Evolutionary conservation across 805 yeast species (phyloP).

Genomic region (Ogataea philodendri): DNA sequence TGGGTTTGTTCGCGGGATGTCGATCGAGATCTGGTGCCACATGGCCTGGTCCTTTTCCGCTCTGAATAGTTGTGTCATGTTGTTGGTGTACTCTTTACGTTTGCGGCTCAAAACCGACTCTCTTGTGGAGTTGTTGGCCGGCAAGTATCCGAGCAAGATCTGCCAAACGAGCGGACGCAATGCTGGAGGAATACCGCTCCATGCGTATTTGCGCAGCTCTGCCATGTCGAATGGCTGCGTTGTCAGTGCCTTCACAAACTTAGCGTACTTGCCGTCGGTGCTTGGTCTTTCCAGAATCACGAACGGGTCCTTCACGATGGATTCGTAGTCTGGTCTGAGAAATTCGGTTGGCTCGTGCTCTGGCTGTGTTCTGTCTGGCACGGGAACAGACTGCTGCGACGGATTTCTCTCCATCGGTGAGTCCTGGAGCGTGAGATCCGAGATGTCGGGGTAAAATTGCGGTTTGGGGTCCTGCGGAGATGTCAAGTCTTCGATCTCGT

Average conservation of each 20-base stretch:
- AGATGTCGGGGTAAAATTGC: conserved; percentile 24
- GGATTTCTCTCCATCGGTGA: conserved; percentile 6
- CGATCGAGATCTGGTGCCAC: conserved; percentile 95
- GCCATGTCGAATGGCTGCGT: conserved; percentile 59
- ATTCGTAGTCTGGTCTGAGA: conserved; percentile 32
- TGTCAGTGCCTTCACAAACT: conserved; percentile 62
- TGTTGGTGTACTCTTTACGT: conserved; percentile 80
- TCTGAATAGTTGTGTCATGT: conserved; percentile 61
- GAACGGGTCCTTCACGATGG: conserved; percentile 44
- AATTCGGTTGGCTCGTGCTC: conserved; percentile 21
- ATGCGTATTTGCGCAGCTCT: conserved; percentile 73
- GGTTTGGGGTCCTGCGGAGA: conserved; percentile 12
- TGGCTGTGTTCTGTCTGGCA: too few relatives aligned
- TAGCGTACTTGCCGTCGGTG: conserved; percentile 56
- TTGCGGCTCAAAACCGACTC: conserved; percentile 68
- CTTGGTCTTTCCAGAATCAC: conserved; percentile 34
- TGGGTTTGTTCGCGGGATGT: conserved; percentile 93
- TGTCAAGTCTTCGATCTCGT: conserved; percentile 52
- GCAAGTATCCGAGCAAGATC: conserved; percentile 81
- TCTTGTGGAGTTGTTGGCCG: conserved; percentile 79
- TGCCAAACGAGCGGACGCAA: conserved; percentile 89
- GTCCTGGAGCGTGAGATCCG: conserved; percentile 14
- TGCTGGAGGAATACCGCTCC: conserved; percentile 91
- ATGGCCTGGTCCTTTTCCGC: conserved; percentile 67
- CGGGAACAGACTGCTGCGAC: neutral